A percentile compares a stretch with the other conserved stretches of the same genome.
These are phyloP conservation scores for Fusarium redolens DNA, from an alignment of 2,329 filamentous ascomycete genomes.

Conservation along the genomic window DNA sequence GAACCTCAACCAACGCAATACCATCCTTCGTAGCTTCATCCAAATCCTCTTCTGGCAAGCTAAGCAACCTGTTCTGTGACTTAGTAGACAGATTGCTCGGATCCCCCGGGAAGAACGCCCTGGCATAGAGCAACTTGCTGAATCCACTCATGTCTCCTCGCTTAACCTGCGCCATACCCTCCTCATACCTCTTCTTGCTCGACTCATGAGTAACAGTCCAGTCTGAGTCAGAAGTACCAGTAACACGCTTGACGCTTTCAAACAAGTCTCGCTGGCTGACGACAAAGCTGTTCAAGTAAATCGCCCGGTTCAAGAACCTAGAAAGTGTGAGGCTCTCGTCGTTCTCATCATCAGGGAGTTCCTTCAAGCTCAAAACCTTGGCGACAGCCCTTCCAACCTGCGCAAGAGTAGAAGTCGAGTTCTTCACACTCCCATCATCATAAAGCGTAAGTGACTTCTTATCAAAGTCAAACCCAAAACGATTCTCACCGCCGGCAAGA, in stretches of 20 bases:
- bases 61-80: constrained; percentile 61
- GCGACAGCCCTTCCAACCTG: constrained; percentile 67
- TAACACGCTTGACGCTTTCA: constrained; percentile 67
- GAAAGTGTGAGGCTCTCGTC: constrained; percentile 50
- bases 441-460: constrained; percentile 57
- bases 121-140: constrained; percentile 61
- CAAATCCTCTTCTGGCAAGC: constrained; percentile 64
- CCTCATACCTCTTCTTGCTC: constrained; percentile 58
- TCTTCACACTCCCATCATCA: constrained; percentile 59
- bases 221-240: constrained; percentile 65
- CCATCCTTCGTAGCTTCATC: constrained; percentile 64
- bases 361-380: constrained; percentile 58
- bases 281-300: constrained; percentile 67
- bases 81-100: constrained; percentile 51
- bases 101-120: constrained; percentile 58
- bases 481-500: constrained; percentile 50
- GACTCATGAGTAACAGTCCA: constrained; percentile 66
- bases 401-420: constrained; percentile 57
- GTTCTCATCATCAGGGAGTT: constrained; percentile 52
- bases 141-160: constrained; percentile 57
- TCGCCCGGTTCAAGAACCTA: constrained; percentile 55
- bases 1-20: constrained; percentile 54
- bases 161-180: constrained; percentile 57
- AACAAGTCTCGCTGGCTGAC: constrained; percentile 73
- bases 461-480: constrained; percentile 62